phyloP scores from a whole-genome alignment of 345 rosid species.

The Rhodamnia rubescens region DNA sequence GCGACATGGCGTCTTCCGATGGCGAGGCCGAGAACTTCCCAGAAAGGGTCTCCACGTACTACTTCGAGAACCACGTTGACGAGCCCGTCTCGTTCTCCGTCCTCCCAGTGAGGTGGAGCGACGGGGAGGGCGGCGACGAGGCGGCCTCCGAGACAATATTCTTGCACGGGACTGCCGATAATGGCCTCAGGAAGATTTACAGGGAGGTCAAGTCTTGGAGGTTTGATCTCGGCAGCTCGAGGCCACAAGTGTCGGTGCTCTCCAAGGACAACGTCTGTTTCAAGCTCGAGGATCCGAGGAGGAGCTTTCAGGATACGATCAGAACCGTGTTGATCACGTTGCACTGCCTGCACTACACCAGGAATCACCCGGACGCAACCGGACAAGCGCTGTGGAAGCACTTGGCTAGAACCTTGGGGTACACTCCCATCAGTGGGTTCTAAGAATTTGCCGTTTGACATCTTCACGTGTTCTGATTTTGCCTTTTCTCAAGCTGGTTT shows the following conservation, averaged over 20 bases:
- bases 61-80: too few species aligned
- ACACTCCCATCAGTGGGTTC: background rate
- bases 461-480: too few species aligned
- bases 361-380: conserved; percentile 42
- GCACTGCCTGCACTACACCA: conserved; percentile 42
- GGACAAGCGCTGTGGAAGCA: conserved; percentile 52
- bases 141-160: too few species aligned
- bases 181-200: too few species aligned
- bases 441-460: background rate
- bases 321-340: conserved; percentile 43
- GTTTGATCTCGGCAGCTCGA: too few species aligned
- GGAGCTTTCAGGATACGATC: conserved; percentile 36
- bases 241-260: conserved; percentile 50
- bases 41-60: conserved; percentile 36
- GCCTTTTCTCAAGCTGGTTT: too few species aligned
- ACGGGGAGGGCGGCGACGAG: too few species aligned
- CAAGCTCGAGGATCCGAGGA: conserved; percentile 67
- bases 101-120: too few species aligned
- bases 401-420: conserved; percentile 49
- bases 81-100: too few species aligned
- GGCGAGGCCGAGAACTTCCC: conserved; percentile 50
- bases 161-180: too few species aligned
- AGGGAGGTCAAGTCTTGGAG: too few species aligned
- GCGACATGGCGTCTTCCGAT: conserved; percentile 46
- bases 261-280: conserved; percentile 55